Percentiles rank a stretch among this genome's conserved stretches.
Evolutionary conservation across 768 basidiomycete species (phyloP).

Genomic region (Macrolepiota fuliginosa): DNA sequence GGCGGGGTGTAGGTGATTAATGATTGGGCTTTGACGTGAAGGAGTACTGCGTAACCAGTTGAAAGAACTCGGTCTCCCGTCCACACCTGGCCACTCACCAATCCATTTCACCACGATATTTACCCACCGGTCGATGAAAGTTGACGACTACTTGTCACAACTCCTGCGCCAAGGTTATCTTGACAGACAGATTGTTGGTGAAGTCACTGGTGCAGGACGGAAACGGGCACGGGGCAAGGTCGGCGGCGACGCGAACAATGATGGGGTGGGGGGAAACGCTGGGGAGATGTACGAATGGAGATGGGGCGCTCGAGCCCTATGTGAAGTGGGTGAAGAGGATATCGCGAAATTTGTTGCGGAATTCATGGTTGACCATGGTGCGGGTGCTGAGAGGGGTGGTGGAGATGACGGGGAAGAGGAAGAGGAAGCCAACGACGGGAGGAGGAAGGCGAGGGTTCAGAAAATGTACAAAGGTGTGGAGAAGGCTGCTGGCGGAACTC

Average conservation of each 20-base stretch:
- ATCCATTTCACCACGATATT: constrained; percentile 52
- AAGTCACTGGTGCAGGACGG: constrained; percentile 48
- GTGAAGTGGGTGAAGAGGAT: constrained; percentile 79
- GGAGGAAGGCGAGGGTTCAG: constrained; percentile 36
- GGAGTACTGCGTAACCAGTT: constrained; percentile 73
- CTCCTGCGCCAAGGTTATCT: constrained; percentile 77
- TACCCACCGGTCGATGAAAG: constrained; percentile 46
- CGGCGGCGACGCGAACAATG: constrained; percentile 20
- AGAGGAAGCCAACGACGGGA: constrained; percentile 24
- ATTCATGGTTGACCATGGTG: constrained; percentile 58
- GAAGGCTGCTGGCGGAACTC: constrained; percentile 59
- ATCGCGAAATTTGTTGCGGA: constrained; percentile 76
- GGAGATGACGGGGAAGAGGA: constrained; percentile 36
- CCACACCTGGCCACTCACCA: constrained; percentile 29
- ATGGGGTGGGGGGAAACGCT: constrained; percentile 34
- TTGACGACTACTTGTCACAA: constrained; percentile 64
- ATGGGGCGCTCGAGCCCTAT: constrained; percentile 81
- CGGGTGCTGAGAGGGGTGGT: constrained; percentile 23
- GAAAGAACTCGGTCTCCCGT: constrained; percentile 63
- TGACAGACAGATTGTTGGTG: constrained; percentile 59
- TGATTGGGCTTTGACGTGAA: constrained; percentile 24
- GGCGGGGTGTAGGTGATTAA: constrained; percentile 1
- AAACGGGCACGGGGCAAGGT: constrained; percentile 45
- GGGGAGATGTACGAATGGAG: constrained; percentile 64
- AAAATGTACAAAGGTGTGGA: constrained; percentile 56